Conservation (phyloP, 306 rosid species). For the Sicyos edulis region DNA sequence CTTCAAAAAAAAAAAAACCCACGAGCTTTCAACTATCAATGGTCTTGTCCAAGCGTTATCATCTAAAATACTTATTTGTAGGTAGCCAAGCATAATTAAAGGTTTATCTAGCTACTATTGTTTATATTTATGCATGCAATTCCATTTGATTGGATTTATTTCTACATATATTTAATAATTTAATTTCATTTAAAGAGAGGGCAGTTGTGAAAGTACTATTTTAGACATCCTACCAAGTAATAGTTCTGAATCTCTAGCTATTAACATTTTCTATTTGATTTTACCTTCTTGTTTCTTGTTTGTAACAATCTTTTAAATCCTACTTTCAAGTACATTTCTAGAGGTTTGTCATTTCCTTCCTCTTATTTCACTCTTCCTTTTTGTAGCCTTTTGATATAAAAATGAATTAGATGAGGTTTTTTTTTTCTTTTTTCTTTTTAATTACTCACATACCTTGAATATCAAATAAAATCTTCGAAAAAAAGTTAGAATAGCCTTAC, state of each 20-base stretch:
- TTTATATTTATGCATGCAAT: slow-evolving; percentile 12
- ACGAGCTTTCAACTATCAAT: not conserved
- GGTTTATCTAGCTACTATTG: not conserved
- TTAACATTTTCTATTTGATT: slow-evolving; percentile 4
- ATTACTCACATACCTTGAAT: too few relatives aligned
- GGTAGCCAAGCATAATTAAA: not conserved
- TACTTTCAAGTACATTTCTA: not conserved
- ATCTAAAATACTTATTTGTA: not conserved
- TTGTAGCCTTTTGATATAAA: too few relatives aligned
- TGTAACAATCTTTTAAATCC: not conserved
- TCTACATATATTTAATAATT: not conserved
- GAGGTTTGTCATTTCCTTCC: not conserved
- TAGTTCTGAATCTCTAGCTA: not conserved
- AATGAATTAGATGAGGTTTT: too few relatives aligned
- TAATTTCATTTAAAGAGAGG: not conserved
- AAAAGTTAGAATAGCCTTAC: too few relatives aligned
- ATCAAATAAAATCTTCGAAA: too few relatives aligned
- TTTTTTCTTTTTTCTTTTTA: too few relatives aligned
- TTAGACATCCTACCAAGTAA: slow-evolving; percentile 8
- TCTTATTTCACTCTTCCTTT: too few relatives aligned
- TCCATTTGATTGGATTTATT: not conserved
- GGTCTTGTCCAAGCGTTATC: not conserved
- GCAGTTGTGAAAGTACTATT: not conserved
- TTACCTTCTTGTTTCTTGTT: not conserved
- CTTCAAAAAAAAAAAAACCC: too few relatives aligned